Percentiles rank a stretch among this genome's conserved stretches.
Conservation (phyloP, 2,329 filamentous ascomycete species). For the Fusarium xylarioides region DNA sequence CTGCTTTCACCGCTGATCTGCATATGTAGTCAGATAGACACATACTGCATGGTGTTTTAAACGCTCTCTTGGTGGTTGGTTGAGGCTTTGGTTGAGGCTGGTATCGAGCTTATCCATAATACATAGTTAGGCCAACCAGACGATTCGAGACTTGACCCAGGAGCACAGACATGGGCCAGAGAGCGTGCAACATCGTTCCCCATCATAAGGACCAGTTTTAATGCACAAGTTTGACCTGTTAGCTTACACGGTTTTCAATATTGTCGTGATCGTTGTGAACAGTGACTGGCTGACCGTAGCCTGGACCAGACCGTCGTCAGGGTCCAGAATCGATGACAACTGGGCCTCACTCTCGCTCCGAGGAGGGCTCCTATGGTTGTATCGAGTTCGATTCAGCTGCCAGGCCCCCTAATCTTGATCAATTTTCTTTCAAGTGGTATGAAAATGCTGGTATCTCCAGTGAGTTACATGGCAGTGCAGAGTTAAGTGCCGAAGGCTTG, state of each 20-base stretch:
- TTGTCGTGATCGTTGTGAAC: constrained; percentile 2
- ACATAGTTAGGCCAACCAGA: not conserved
- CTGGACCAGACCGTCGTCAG: not conserved
- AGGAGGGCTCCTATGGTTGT: not conserved
- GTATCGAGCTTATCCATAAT: not conserved
- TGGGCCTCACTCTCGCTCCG: not conserved
- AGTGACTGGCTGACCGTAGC: constrained; percentile 9
- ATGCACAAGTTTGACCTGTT: constrained; percentile 17
- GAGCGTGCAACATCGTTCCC: not conserved
- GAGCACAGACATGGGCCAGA: constrained; percentile 12
- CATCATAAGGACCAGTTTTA: constrained; percentile 9
- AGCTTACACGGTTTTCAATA: constrained; percentile 27
- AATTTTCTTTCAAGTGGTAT: not conserved
- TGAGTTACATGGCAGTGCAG: not conserved
- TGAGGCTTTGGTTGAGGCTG: constrained; percentile 15
- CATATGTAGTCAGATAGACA: not conserved
- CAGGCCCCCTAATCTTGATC: not conserved
- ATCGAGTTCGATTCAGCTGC: not conserved
- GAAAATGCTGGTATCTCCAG: not conserved
- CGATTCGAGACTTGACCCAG: not conserved
- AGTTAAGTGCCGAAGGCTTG: not conserved
- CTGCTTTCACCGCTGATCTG: constrained; percentile 11
- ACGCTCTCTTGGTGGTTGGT: not conserved
- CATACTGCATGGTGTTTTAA: not conserved
- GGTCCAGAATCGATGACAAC: not conserved